Evolutionary conservation across 139 green algal species (phyloP).

Genomic region (Chlamydomonas asymmetrica): DNA sequence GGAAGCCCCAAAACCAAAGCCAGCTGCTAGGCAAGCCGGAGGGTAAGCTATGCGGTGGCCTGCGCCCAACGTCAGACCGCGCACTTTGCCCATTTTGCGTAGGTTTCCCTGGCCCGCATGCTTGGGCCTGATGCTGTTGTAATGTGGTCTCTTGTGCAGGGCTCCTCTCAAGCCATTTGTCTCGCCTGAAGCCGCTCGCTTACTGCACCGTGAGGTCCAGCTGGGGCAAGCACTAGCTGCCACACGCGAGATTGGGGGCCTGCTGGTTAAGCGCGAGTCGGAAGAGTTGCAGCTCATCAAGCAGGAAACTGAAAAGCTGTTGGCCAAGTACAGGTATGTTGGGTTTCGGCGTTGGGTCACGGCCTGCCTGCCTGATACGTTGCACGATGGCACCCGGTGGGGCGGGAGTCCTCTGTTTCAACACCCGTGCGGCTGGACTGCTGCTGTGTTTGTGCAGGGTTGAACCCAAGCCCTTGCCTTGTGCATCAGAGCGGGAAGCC

Average conservation of each 20-base stretch:
- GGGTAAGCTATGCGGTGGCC: not conserved
- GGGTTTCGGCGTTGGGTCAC: not conserved
- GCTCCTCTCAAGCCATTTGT: not conserved
- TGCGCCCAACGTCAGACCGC: not conserved
- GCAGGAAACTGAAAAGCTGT: slow-evolving; percentile 5
- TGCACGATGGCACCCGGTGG: not conserved
- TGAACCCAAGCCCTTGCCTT: slow-evolving; percentile 4
- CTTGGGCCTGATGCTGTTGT: too few species aligned
- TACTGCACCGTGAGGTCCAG: slow-evolving; percentile 10
- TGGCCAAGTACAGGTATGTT: slow-evolving; percentile 15
- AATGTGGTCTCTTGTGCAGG: too few species aligned
- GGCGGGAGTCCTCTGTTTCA: not conserved
- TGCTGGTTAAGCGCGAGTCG: slow-evolving; percentile 28
- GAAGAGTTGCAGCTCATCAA: slow-evolving; percentile 13
- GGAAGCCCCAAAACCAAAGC: slow-evolving; percentile 8
- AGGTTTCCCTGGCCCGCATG: not conserved
- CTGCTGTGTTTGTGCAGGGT: not conserved
- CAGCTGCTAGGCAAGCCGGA: not conserved
- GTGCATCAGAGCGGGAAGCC: slow-evolving; percentile 2
- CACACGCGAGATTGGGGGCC: slow-evolving; percentile 8
- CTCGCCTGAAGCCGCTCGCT: slow-evolving; percentile 8
- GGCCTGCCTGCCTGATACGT: not conserved
- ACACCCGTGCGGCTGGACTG: not conserved
- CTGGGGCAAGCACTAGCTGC: slow-evolving; percentile 12
- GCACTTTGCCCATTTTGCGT: not conserved